These are phyloP conservation scores for Plasmodium reichenowi DNA, from an alignment of 169 alveolate species.

Conservation along the genomic window DNA sequence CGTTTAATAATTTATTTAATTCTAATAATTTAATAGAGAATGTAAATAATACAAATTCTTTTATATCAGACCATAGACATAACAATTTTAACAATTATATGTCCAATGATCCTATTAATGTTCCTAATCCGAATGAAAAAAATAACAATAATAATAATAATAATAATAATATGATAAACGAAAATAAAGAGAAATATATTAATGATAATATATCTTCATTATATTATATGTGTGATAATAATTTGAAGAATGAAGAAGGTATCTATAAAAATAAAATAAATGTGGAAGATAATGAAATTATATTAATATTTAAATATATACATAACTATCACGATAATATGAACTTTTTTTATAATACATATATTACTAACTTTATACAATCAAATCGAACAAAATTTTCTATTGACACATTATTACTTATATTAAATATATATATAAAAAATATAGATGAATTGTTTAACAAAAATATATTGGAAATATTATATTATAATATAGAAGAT, in stretches of 20 bases:
- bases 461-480: constrained; percentile 2
- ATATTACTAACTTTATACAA: constrained; percentile 23
- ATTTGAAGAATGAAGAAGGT: constrained; percentile 1
- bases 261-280: neutral
- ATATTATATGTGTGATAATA: neutral
- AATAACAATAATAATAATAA: neutral
- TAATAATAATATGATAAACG: neutral
- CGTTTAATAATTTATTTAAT: constrained; percentile 15
- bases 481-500: constrained; percentile 31
- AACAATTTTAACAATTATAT: neutral
- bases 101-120: neutral
- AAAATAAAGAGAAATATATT: neutral
- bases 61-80: neutral
- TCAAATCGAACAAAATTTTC: constrained; percentile 36
- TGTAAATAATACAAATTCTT: neutral
- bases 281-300: constrained; percentile 32
- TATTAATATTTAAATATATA: constrained; percentile 62
- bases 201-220: neutral
- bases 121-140: neutral
- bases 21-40: neutral
- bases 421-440: constrained; percentile 45
- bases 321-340: constrained; percentile 54
- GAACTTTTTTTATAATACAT: constrained; percentile 47
- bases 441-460: constrained; percentile 13
- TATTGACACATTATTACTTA: constrained; percentile 23